These are phyloP conservation scores for Hirschfeldia incana DNA, from an alignment of 345 rosid genomes.

Conservation along the genomic window DNA sequence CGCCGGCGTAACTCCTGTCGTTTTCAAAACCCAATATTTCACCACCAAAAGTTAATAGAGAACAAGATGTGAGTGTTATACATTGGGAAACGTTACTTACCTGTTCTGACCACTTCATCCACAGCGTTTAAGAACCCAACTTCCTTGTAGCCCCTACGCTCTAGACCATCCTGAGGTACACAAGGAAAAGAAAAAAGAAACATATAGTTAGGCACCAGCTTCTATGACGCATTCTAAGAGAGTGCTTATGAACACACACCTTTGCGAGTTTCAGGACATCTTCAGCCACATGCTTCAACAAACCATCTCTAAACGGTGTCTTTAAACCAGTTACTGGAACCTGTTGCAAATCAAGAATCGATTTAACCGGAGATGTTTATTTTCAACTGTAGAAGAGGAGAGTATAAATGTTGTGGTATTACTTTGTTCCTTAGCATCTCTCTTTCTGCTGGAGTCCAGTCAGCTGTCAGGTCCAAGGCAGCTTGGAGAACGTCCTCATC, in stretches of 20 bases:
- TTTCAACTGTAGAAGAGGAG: neutral
- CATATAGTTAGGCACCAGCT: too few species aligned
- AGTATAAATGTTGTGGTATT: slow-evolving; percentile 12
- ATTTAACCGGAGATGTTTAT: neutral
- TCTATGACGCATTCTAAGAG: neutral
- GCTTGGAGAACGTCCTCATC: slow-evolving; percentile 82
- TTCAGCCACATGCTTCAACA: slow-evolving; percentile 73
- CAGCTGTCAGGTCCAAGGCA: slow-evolving; percentile 77
- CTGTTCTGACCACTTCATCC: slow-evolving; percentile 85
- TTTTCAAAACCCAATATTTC: neutral
- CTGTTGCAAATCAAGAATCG: slow-evolving; percentile 41
- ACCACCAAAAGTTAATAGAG: neutral
- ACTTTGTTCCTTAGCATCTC: slow-evolving; percentile 89
- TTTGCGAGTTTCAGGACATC: slow-evolving; percentile 79
- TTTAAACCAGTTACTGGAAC: slow-evolving; percentile 81
- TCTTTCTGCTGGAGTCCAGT: slow-evolving; percentile 94
- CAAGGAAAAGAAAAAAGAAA: neutral
- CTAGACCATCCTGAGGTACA: slow-evolving; percentile 78
- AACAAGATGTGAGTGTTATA: neutral
- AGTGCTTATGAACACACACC: slow-evolving; percentile 47
- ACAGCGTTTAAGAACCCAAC: slow-evolving; percentile 82
- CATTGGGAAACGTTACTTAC: slow-evolving; percentile 37
- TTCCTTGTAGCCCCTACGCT: slow-evolving; percentile 95
- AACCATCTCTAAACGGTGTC: slow-evolving; percentile 91
- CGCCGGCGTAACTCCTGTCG: slow-evolving; percentile 81